Base-by-base conservation (phyloP, 2,329 filamentous ascomycete genomes). In the Penicillium aurantiogriseum region DNA sequence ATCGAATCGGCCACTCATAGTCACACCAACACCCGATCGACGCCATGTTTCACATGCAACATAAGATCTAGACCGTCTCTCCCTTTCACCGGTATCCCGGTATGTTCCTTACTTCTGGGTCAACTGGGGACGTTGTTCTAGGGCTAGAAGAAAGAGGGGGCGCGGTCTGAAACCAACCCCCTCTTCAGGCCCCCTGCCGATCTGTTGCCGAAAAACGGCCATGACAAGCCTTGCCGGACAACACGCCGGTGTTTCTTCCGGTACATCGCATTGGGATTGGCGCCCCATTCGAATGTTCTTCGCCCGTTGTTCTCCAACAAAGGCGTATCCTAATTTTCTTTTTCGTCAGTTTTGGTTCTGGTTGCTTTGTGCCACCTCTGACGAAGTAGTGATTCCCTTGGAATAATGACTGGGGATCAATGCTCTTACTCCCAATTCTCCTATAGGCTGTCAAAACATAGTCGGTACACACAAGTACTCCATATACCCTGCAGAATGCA, bases 181-280 rank as follows among this genome's bases (percentile, higher is more conserved):
- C 54, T 47, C 49, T 40, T 49, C 38, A 25, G 17, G 9, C 13
- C 54, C 54, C 49, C 49, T 53, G 49, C 54, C 54, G 49, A 57
- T 57, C 49, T 13, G 10, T 44, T 36, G 29, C 36, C 35, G 36
- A 52, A 40, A 47, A 50, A 55, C 38, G 51, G 27, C 31, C 15
- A 40, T 10, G 42, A 54, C 59, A 61, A 56, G 59, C 57, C 59
- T 61, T 59, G 31, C 53, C 53, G 57, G 59, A 61, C 59, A 48
- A 36, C 47, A 45, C 49, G 57, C 56, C 57, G 52, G 52, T 56
- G 54, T 53, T 57, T 43, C 21, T 47, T 17, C 40, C 35, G 42
- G 36, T 45, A 11, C n/a, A n/a, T 55, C 5, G 3, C 17, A 7
- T 45, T 51, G 15, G 19, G 19, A 25, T 53, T 38, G 19, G 27